Base-by-base conservation (phyloP, 1,139 yeast species). In the Oligophagozyma castellii region DNA sequence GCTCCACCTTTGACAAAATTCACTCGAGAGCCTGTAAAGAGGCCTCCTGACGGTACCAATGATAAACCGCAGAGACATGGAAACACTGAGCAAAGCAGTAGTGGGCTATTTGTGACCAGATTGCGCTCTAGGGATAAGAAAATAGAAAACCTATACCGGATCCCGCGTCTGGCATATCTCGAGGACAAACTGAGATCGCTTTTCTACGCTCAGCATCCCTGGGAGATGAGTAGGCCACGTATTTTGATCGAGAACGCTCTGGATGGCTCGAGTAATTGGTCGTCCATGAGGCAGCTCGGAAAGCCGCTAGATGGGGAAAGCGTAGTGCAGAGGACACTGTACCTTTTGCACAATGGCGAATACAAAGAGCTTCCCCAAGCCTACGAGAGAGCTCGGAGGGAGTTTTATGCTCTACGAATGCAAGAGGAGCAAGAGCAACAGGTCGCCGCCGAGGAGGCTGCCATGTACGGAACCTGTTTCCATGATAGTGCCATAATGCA, bases 211-310 rank as follows among this genome's bases (percentile, higher is more conserved):
- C 95, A 86, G 52, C 99, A 89, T 55, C 98, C 99, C 8, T 89
- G 98, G 98, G 99, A 89, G 56, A 63, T 86, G 35, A 80, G 98
- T 3, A 70, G 94, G 42, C 95, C 98, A n/a, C 81, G 81, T 51
- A 65, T 73, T 19, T 58, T 89, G 41, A 67, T 84, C 28, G 99
- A 92, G 56, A 78, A 73, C 45, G 59, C 63, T 13, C 81, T 80
- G 5, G 64, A 61, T 19, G 52, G 56, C 15, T 44, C 54, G 8
- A 62, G 65, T 34, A 81, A 89, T 53, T 89, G 98, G 96, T 65
- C 74, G 31, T 65, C 65, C 31, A 67, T 89, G 55, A 66, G 70
- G 39, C 96, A 89, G 50, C 54, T 73, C 25, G 59, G 65, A 30
- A 76, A 76, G 48, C 78, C 76, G 15, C 63, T 89, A 28, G 95